Percentiles rank a stretch among this genome's conserved stretches.
phyloP scores from a whole-genome alignment of 2,329 filamentous ascomycete species.

The Neobulgaria alba region DNA sequence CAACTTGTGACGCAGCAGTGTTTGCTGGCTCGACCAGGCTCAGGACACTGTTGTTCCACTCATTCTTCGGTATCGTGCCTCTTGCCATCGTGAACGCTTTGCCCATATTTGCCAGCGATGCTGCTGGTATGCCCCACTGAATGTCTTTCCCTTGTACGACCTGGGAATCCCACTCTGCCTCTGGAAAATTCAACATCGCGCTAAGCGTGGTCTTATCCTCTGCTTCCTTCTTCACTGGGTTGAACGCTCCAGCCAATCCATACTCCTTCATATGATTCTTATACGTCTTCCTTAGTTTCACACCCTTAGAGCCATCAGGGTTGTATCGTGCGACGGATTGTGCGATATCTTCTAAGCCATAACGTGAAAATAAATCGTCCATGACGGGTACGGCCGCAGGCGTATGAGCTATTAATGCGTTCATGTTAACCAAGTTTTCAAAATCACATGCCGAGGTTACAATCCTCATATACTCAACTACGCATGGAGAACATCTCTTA shows the following conservation, averaged over 20 bases:
- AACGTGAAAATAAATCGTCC: constrained; percentile 51
- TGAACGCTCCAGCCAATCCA: constrained; percentile 53
- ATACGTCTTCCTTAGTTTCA: constrained; percentile 58
- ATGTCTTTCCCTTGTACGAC: constrained; percentile 48
- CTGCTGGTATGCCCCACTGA: constrained; percentile 41
- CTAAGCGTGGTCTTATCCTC: constrained; percentile 42
- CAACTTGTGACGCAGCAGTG: background rate
- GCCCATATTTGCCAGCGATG: constrained; percentile 36
- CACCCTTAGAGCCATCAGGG: constrained; percentile 55
- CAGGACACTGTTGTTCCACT: constrained; percentile 40
- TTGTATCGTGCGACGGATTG: constrained; percentile 54
- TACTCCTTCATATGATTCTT: constrained; percentile 60
- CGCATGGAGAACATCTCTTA: constrained; percentile 5
- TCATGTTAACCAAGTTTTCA: constrained; percentile 29
- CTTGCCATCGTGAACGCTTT: constrained; percentile 49
- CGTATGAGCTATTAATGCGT: constrained; percentile 25
- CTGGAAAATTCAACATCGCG: constrained; percentile 41
- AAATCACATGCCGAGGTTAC: constrained; percentile 2
- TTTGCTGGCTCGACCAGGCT: constrained; percentile 3
- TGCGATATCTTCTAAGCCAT: constrained; percentile 47
- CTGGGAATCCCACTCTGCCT: constrained; percentile 49
- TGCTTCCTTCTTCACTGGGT: constrained; percentile 47
- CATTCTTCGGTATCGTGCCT: constrained; percentile 46
- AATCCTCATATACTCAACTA: too few relatives aligned
- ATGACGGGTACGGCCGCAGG: constrained; percentile 39